These are phyloP conservation scores for Lachnellula arida DNA, from an alignment of 2,329 filamentous ascomycete genomes.

Conservation along the genomic window DNA sequence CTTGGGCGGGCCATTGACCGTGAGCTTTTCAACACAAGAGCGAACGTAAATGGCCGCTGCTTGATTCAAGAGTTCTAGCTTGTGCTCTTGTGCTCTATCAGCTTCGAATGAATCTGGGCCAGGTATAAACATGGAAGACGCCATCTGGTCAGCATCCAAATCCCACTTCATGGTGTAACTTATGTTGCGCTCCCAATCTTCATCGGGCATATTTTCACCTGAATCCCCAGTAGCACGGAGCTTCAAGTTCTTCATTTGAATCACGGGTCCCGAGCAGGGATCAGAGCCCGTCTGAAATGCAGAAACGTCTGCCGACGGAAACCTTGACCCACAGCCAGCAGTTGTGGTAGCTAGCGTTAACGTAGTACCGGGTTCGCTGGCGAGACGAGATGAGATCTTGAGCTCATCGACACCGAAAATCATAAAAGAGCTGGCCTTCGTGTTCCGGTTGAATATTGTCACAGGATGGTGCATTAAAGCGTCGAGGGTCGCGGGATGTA, in stretches of 20 bases:
- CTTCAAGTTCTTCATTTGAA: neutral
- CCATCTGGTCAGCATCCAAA: neutral
- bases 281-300: neutral
- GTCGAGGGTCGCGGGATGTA: slow-evolving; percentile 54
- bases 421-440: slow-evolving; percentile 40
- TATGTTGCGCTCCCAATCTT: neutral
- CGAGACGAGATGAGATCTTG: slow-evolving; percentile 18
- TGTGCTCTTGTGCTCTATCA: neutral
- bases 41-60: slow-evolving; percentile 1
- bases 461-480: slow-evolving; percentile 33
- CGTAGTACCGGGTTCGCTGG: slow-evolving; percentile 1
- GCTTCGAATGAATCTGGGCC: neutral
- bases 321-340: neutral
- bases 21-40: neutral
- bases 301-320: neutral
- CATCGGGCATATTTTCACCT: neutral
- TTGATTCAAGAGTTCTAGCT: neutral
- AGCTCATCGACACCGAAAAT: slow-evolving; percentile 32
- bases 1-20: neutral
- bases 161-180: neutral
- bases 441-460: slow-evolving; percentile 21
- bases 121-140: neutral
- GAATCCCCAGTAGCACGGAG: neutral
- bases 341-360: slow-evolving; percentile 2
- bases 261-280: neutral